Evolutionary conservation across 768 basidiomycete genomes (phyloP), one percentile per base, ranked within the genome.

Genomic region (Mycena venus): DNA sequence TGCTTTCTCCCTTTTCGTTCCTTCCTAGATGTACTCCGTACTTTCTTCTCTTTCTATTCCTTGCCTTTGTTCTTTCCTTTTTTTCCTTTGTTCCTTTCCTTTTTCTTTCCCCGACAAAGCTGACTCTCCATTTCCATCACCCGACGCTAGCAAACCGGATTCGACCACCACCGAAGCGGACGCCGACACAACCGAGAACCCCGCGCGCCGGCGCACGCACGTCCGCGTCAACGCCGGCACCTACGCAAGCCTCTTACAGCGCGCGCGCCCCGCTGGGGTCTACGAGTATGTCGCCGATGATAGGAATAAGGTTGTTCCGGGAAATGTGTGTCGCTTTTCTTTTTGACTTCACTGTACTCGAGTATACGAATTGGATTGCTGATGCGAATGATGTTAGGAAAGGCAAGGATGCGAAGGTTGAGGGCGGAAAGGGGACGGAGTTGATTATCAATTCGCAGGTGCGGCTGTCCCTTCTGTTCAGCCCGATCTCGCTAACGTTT

Each of bases 381-480:
- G n/a, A n/a, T n/a, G n/a, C n/a, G n/a, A n/a, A n/a, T n/a, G n/a
- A n/a, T n/a, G n/a, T n/a, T n/a, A n/a, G n/a, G n/a, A n/a, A n/a
- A n/a, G n/a, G n/a, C n/a, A 58, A 19, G 10, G 32, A 58, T 12
- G 56, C 15, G 8, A 9, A 34, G 12, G 25, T 76, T 68, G 77
- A 49, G 44, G 79, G 78, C 21, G 75, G 31, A 3, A 88, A 88
- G 29, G 96, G 96, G 9, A 95, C 94, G 83, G 95, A 94, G 84
- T 86, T 99, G 65, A 94, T 99, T 29, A 99, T 99, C 80, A 99
- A 99, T 83, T 95, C 96, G 2, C 98, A 99, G 88, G 95, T 95
- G 72, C n/a, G 60, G 55, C 5, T 19, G n/a, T n/a, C n/a, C n/a
- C n/a, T n/a, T 9, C 31, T 0, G 8, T 21, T n/a, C n/a, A n/a